Evolutionary conservation across 2,329 filamentous ascomycete species (phyloP).

Genomic region (Fonsecaea nubica): DNA sequence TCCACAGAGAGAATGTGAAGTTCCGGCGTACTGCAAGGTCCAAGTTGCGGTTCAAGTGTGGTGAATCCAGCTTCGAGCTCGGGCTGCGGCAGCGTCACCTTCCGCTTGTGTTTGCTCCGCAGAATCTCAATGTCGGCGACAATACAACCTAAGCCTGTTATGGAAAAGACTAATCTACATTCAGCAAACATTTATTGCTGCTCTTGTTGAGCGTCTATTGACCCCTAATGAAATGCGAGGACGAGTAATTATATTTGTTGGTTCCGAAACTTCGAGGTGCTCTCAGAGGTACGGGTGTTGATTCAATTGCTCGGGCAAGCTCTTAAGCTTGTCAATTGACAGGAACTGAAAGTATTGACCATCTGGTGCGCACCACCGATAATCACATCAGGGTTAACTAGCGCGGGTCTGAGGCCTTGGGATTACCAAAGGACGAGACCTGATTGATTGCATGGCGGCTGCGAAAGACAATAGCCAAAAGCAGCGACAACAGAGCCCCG

Average conservation of each 20-base stretch:
- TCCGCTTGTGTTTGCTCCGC: slow-evolving; percentile 6
- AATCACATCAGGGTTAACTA: too few relatives aligned
- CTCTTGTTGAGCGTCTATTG: background rate
- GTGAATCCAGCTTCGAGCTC: slow-evolving; percentile 18
- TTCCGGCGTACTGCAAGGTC: slow-evolving; percentile 2
- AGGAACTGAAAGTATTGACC: too few relatives aligned
- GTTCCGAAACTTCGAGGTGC: too few relatives aligned
- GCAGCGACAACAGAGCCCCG: background rate
- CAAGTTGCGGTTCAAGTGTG: slow-evolving; percentile 17
- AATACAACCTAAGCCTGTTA: background rate
- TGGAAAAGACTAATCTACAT: background rate
- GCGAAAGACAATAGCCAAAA: background rate
- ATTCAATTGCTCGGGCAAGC: too few relatives aligned
- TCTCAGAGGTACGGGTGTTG: too few relatives aligned
- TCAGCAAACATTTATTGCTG: background rate
- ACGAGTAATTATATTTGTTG: too few relatives aligned
- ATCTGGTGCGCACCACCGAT: too few relatives aligned
- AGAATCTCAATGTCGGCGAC: background rate
- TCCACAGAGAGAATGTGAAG: slow-evolving; percentile 13
- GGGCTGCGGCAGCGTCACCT: slow-evolving; percentile 24
- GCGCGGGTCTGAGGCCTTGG: too few relatives aligned
- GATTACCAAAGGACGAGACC: too few relatives aligned
- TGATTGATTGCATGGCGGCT: too few relatives aligned
- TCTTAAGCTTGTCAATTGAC: too few relatives aligned
- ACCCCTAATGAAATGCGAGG: too few relatives aligned